A percentile compares a stretch with the other conserved stretches of the same genome.
Conservation (phyloP, 73 alveolate species). For the Loxodes magnus region DNA sequence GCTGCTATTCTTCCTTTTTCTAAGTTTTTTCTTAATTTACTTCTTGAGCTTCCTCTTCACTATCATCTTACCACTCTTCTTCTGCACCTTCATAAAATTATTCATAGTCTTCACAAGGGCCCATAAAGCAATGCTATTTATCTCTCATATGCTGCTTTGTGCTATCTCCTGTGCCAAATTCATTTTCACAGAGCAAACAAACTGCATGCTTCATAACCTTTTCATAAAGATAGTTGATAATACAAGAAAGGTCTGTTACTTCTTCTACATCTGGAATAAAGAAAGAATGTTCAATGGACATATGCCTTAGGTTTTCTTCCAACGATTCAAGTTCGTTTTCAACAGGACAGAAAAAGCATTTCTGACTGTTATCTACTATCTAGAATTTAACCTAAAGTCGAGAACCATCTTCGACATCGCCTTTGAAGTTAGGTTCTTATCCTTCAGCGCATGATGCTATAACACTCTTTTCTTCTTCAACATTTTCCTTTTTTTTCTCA, state of each 20-base stretch:
- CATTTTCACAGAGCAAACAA: constrained; percentile 37
- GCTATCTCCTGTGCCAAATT: constrained; percentile 1
- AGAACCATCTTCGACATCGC: background rate
- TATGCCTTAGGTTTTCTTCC: constrained; percentile 39
- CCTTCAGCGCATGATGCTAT: background rate
- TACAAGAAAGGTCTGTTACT: constrained; percentile 30
- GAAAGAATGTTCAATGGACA: constrained; percentile 40
- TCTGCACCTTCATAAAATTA: constrained; percentile 35
- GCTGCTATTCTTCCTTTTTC: background rate
- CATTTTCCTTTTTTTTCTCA: background rate
- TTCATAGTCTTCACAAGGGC: constrained; percentile 32
- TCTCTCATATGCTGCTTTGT: constrained; percentile 51
- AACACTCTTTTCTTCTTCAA: background rate
- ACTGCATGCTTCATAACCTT: constrained; percentile 21
- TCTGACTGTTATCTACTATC: background rate
- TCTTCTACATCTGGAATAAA: constrained; percentile 45
- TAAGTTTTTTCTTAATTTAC: background rate
- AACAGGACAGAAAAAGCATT: constrained; percentile 41
- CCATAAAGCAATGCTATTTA: constrained; percentile 43
- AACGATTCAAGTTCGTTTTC: constrained; percentile 26
- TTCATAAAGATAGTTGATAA: constrained; percentile 34
- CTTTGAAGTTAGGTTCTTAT: background rate
- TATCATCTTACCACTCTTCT: background rate
- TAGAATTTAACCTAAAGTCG: background rate
- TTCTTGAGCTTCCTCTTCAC: background rate